phyloP scores from a whole-genome alignment of 441 rosid genomes.

The Gossypium aridum region DNA sequence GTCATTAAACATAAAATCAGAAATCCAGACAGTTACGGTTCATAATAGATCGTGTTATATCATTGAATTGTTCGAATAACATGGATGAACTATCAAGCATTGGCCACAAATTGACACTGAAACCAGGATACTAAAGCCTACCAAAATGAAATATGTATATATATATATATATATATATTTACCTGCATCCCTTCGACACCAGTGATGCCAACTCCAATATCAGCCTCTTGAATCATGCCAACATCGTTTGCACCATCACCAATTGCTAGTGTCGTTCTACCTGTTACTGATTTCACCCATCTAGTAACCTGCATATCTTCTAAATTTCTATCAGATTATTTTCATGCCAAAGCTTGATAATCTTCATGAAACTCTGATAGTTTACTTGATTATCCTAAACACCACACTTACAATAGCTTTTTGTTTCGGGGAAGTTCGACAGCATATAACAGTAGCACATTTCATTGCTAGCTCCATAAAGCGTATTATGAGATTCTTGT shows the following conservation, averaged over 20 bases:
- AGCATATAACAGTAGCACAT: constrained; percentile 88
- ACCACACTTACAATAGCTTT: constrained; percentile 74
- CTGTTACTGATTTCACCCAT: constrained; percentile 66
- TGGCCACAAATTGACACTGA: background rate
- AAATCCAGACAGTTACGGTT: background rate
- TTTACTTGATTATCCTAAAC: background rate
- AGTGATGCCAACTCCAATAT: constrained; percentile 94
- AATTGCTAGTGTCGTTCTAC: constrained; percentile 75
- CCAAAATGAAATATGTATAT: background rate
- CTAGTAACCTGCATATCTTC: constrained; percentile 73
- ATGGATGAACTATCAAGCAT: background rate
- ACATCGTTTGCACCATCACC: constrained; percentile 98
- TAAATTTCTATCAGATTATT: constrained; percentile 35
- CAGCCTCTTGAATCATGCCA: constrained; percentile 98
- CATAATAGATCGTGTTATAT: no score
- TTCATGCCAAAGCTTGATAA: constrained; percentile 9
- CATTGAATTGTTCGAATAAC: background rate
- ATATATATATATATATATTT: background rate
- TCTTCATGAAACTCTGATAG: background rate
- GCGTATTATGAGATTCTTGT: constrained; percentile 31
- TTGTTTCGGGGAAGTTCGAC: constrained; percentile 92
- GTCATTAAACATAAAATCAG: background rate
- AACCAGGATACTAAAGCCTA: background rate
- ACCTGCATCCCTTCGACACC: constrained; percentile 99
- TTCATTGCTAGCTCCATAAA: constrained; percentile 64